A percentile compares a stretch with the other conserved stretches of the same genome.
Conservation (phyloP, 495 filamentous ascomycete genomes). For the Glarea lozoyensis region DNA sequence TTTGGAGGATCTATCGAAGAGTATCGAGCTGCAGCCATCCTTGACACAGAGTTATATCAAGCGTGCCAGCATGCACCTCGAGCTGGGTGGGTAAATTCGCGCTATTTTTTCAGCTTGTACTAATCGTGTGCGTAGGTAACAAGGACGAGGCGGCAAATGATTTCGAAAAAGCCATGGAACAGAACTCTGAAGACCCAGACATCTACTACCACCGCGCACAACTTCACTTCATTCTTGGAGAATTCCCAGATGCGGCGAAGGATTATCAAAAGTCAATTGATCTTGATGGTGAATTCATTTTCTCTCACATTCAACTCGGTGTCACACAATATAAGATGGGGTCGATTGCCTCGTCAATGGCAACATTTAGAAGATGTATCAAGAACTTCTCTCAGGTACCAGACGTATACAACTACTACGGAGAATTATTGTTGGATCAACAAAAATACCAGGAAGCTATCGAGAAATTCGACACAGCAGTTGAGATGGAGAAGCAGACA, state of each 20-base stretch:
- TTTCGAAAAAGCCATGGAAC: constrained; percentile 74
- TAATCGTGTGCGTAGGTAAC: constrained; percentile 51
- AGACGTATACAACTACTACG: constrained; percentile 99
- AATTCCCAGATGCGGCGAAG: constrained; percentile 88
- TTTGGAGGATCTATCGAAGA: constrained; percentile 77
- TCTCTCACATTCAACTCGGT: constrained; percentile 98
- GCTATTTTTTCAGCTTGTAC: constrained; percentile 3
- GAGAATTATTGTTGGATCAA: constrained; percentile 96
- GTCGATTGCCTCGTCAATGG: constrained; percentile 94
- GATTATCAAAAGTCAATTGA: constrained; percentile 99
- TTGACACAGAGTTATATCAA: constrained; percentile 98
- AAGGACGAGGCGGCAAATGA: constrained; percentile 80
- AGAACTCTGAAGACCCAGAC: constrained; percentile 86
- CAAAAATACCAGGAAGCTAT: constrained; percentile 91
- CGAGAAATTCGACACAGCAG: constrained; percentile 94
- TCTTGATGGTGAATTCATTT: constrained; percentile 90
- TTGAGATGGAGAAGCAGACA: constrained; percentile 92
- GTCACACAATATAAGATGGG: constrained; percentile 99
- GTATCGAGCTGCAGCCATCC: constrained; percentile 76
- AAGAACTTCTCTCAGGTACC: constrained; percentile 97
- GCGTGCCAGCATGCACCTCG: constrained; percentile 93
- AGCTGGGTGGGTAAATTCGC: constrained; percentile 58
- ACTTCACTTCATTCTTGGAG: constrained; percentile 92
- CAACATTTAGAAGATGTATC: constrained; percentile 91
- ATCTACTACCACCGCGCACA: constrained; percentile 99